These are phyloP conservation scores for Salix exigua DNA, from an alignment of 345 rosid genomes.

Conservation along the genomic window DNA sequence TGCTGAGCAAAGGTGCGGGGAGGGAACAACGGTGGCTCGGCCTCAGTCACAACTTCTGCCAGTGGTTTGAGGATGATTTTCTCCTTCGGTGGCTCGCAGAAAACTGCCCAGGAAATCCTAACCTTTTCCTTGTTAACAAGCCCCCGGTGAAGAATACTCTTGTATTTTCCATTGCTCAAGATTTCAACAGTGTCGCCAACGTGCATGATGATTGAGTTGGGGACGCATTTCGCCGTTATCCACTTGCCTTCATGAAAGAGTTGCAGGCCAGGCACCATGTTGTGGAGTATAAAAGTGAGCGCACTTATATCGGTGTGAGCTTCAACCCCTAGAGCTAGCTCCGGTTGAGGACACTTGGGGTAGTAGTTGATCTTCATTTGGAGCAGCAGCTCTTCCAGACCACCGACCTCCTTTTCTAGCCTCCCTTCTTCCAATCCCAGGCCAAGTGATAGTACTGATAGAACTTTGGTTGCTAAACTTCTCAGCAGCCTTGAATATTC, in stretches of 20 bases:
- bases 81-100: conserved; percentile 94
- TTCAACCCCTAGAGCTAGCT: conserved; percentile 94
- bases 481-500: conserved; percentile 83
- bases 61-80: conserved; percentile 83
- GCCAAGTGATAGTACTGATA: conserved; percentile 59
- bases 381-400: conserved; percentile 72
- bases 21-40: conserved; percentile 72
- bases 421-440: conserved; percentile 81
- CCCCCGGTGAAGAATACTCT: conserved; percentile 91
- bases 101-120: conserved; percentile 94
- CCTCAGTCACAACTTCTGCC: conserved; percentile 57
- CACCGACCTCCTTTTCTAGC: conserved; percentile 87
- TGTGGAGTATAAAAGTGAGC: conserved; percentile 93
- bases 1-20: conserved; percentile 92
- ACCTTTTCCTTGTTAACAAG: conserved; percentile 93
- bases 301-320: conserved; percentile 94
- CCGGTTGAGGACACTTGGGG: conserved; percentile 95
- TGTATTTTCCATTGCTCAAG: conserved; percentile 85
- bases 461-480: conserved; percentile 52
- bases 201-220: conserved; percentile 90
- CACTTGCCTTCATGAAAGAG: conserved; percentile 77
- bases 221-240: conserved; percentile 88
- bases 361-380: conserved; percentile 93
- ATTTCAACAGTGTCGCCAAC: conserved; percentile 90
- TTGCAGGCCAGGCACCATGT: conserved; percentile 96